A percentile compares a stretch with the other conserved stretches of the same genome.
Evolutionary conservation across 805 yeast genomes (phyloP).

Genomic region (Nakazawaea wickerhamii): DNA sequence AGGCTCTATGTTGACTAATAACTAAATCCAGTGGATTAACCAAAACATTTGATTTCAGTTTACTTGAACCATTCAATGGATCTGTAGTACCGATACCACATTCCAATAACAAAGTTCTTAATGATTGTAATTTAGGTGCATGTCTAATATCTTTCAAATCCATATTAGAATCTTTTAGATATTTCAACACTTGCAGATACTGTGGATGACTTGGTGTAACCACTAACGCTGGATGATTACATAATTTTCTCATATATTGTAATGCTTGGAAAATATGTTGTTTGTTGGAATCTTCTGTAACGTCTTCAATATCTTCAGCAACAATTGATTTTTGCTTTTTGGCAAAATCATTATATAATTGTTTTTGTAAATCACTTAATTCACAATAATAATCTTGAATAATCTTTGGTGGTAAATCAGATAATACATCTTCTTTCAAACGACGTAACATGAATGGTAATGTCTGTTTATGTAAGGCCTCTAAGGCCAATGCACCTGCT

Average conservation of each 20-base stretch:
- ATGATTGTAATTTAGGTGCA: constrained; percentile 85
- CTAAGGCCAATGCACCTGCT: constrained; percentile 93
- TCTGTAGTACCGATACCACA: constrained; percentile 77
- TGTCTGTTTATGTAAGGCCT: constrained; percentile 93
- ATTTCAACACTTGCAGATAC: constrained; percentile 56
- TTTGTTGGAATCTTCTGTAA: constrained; percentile 38
- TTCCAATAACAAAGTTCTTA: constrained; percentile 74
- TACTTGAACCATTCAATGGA: constrained; percentile 19
- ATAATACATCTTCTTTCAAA: constrained; percentile 89
- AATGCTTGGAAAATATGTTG: constrained; percentile 96
- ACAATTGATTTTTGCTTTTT: constrained; percentile 74
- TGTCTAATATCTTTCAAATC: constrained; percentile 68
- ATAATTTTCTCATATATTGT: constrained; percentile 93
- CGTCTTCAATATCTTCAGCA: constrained; percentile 52
- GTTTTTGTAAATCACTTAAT: constrained; percentile 82
- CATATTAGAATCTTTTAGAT: constrained; percentile 52
- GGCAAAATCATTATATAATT: constrained; percentile 84
- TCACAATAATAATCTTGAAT: constrained; percentile 98
- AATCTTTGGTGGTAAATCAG: constrained; percentile 96
- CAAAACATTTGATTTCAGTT: constrained; percentile 31
- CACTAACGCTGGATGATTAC: constrained; percentile 95
- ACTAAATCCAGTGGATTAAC: constrained; percentile 37
- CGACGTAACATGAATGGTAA: constrained; percentile 95
- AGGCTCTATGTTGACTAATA: constrained; percentile 91
- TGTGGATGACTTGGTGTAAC: constrained; percentile 81